Percentiles rank a stretch among this genome's conserved stretches.
Conservation (phyloP, 2,329 filamentous ascomycete genomes). For the Seiridium cupressi region DNA sequence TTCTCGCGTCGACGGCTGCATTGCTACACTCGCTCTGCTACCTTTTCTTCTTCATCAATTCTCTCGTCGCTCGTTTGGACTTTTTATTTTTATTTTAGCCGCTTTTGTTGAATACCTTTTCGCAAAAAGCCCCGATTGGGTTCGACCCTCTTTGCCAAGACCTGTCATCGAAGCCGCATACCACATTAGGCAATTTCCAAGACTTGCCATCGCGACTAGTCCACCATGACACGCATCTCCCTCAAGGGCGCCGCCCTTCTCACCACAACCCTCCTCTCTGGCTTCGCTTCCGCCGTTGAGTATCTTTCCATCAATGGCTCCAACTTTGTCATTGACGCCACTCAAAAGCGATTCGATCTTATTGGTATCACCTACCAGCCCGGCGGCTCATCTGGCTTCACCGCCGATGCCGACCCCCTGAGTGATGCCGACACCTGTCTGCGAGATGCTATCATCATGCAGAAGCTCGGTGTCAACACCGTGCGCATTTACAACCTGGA, state of each 20-base stretch:
- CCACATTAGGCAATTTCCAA: conserved; percentile 4
- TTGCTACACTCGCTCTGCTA: neutral
- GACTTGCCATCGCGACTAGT: neutral
- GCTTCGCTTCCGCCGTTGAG: conserved; percentile 1
- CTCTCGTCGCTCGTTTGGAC: conserved; percentile 1
- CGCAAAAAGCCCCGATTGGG: neutral
- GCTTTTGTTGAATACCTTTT: neutral
- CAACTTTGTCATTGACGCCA: conserved; percentile 42
- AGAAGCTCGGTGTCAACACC: conserved; percentile 60
- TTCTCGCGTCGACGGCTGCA: neutral
- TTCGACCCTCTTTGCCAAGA: conserved; percentile 5
- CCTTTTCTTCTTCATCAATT: neutral
- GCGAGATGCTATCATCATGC: conserved; percentile 61
- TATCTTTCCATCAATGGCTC: conserved; percentile 39
- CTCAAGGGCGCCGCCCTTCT: neutral
- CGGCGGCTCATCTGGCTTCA: conserved; percentile 57
- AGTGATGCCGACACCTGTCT: conserved; percentile 53
- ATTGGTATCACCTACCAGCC: conserved; percentile 66
- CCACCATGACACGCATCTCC: conserved; percentile 3
- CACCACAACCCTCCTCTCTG: neutral
- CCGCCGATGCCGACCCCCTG: conserved; percentile 44
- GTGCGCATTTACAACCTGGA: conserved; percentile 65
- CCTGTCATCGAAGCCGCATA: conserved; percentile 1
- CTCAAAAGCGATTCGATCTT: conserved; percentile 58
- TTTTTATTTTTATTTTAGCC: neutral